Evolutionary conservation across 352 stramenopile species (phyloP).

Genomic region (Globisporangium takayamanum): DNA sequence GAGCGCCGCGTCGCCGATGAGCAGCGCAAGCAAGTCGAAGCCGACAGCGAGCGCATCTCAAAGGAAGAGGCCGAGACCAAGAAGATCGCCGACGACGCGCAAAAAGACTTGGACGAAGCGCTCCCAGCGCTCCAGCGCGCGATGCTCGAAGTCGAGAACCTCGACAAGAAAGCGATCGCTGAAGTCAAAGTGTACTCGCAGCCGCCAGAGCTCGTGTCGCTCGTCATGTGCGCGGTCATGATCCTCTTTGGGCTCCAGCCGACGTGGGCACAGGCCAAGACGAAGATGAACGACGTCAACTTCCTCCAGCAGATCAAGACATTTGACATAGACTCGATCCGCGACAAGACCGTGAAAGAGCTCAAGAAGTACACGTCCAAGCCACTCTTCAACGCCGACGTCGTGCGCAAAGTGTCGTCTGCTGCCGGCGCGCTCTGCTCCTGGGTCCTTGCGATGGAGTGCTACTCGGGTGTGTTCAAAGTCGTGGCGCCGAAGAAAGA

Average conservation of each 20-base stretch:
- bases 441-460: constrained; percentile 91
- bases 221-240: constrained; percentile 94
- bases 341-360: constrained; percentile 89
- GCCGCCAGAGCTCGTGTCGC: constrained; percentile 87
- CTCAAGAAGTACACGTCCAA: constrained; percentile 93
- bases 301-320: constrained; percentile 93
- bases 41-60: constrained; percentile 86
- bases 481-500: constrained; percentile 90
- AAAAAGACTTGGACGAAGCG: constrained; percentile 93
- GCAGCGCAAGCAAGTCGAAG: constrained; percentile 91
- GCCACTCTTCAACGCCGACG: constrained; percentile 79
- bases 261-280: constrained; percentile 92
- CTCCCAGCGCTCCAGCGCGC: constrained; percentile 90
- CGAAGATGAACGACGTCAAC: constrained; percentile 91
- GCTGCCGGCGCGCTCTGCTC: constrained; percentile 87
- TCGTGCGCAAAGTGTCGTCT: constrained; percentile 86
- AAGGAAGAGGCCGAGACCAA: constrained; percentile 92
- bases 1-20: constrained; percentile 93
- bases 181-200: constrained; percentile 95
- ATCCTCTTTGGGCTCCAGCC: constrained; percentile 92
- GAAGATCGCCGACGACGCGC: constrained; percentile 92
- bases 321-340: constrained; percentile 96
- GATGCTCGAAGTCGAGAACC: constrained; percentile 92
- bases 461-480: constrained; percentile 85
- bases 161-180: constrained; percentile 93